These are phyloP conservation scores for Teratosphaeriaceae sp. DNA, from an alignment of 2,329 filamentous ascomycete genomes.

Conservation along the genomic window DNA sequence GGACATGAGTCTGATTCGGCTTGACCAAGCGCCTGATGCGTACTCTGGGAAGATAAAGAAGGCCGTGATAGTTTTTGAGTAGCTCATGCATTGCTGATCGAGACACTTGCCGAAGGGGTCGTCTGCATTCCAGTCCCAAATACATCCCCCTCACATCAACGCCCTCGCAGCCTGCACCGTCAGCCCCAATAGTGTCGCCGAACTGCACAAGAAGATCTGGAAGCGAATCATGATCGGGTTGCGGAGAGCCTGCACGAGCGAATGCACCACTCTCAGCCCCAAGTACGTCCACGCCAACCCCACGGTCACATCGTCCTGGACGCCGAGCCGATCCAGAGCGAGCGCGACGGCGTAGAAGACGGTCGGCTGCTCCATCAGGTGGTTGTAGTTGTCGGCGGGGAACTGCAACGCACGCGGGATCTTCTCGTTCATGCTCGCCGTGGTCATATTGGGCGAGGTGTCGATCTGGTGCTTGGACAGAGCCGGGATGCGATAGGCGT, in stretches of 20 bases:
- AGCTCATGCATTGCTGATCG: too few relatives aligned
- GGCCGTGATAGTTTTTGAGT: constrained; percentile 6
- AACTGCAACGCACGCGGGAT: constrained; percentile 22
- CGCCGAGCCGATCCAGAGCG: constrained; percentile 29
- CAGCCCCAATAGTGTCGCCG: constrained; percentile 26
- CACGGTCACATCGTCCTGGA: constrained; percentile 23
- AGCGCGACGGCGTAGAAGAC: constrained; percentile 38
- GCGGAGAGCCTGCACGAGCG: constrained; percentile 32
- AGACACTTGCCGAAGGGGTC: too few relatives aligned
- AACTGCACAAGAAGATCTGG: constrained; percentile 27
- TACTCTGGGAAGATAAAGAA: constrained; percentile 9
- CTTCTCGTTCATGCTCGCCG: constrained; percentile 13
- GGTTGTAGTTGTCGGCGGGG: constrained; percentile 40
- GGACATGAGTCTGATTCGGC: constrained; percentile 1
- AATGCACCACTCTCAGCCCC: constrained; percentile 34
- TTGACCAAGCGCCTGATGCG: constrained; percentile 5
- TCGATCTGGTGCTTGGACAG: constrained; percentile 24
- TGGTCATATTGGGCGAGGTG: constrained; percentile 9
- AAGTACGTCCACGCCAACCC: constrained; percentile 39
- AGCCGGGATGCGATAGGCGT: constrained; percentile 33
- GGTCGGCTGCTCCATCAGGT: constrained; percentile 40
- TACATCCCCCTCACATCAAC: constrained; percentile 3
- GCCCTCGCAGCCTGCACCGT: constrained; percentile 17
- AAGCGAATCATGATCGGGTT: constrained; percentile 35
- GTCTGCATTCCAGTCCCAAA: too few relatives aligned